Percentiles rank a stretch among this genome's conserved stretches.
Conservation (phyloP, 495 filamentous ascomycete genomes). For the Pyronema omphalodes region DNA sequence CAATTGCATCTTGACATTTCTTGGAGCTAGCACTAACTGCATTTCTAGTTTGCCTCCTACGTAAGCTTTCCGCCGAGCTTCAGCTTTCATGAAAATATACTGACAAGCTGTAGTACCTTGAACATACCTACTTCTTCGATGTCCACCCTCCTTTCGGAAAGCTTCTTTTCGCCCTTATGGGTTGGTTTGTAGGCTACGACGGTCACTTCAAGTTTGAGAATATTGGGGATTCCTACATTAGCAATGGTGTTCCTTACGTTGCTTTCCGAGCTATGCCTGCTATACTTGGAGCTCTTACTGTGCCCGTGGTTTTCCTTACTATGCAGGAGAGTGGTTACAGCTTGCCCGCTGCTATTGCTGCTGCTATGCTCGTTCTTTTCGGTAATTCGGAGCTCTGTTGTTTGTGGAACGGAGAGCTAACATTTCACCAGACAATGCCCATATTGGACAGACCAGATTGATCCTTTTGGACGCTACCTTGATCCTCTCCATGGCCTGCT, state of each 20-base stretch:
- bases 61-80: conserved; percentile 11
- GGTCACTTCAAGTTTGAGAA: conserved; percentile 97
- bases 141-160: conserved; percentile 95
- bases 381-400: conserved; percentile 7
- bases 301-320: conserved; percentile 84
- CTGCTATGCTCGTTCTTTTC: conserved; percentile 73
- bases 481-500: conserved; percentile 88
- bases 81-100: not conserved
- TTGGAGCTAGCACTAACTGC: conserved; percentile 9
- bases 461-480: conserved; percentile 91
- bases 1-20: not conserved
- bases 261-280: conserved; percentile 89
- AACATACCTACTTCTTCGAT: conserved; percentile 99
- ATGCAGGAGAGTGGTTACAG: conserved; percentile 99
- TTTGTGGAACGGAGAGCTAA: not conserved
- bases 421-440: conserved; percentile 55
- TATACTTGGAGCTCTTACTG: conserved; percentile 73
- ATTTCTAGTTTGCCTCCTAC: conserved; percentile 26
- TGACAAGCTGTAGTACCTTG: conserved; percentile 52
- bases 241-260: conserved; percentile 91
- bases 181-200: conserved; percentile 90
- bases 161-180: conserved; percentile 78
- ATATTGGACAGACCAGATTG: conserved; percentile 88
- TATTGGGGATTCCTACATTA: conserved; percentile 95
- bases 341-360: conserved; percentile 73